Conservation (phyloP, 2,329 filamentous ascomycete species). For the Echinosphaeria canescens region DNA sequence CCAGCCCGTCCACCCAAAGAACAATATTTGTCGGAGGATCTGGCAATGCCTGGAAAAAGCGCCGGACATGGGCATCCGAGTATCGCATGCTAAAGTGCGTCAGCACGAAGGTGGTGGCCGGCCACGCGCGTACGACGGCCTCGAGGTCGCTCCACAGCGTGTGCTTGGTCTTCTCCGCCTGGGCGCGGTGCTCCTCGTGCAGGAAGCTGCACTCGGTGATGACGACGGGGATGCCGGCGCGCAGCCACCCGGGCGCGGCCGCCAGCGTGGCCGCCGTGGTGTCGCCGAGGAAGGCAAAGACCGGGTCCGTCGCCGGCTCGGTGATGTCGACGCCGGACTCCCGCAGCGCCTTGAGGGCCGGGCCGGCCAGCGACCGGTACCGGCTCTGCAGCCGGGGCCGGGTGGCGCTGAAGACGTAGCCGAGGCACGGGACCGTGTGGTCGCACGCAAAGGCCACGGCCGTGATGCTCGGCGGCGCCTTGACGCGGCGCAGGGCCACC, state of each 20-base stretch:
- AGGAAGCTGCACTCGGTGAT: constrained; percentile 27
- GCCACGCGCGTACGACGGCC: constrained; percentile 17
- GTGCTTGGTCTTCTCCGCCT: constrained; percentile 22
- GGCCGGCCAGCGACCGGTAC: constrained; percentile 12
- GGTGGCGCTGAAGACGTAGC: constrained; percentile 19
- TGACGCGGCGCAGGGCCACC: constrained; percentile 13
- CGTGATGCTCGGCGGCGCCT: constrained; percentile 9
- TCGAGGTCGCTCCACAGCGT: constrained; percentile 23
- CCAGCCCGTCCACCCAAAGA: constrained; percentile 19
- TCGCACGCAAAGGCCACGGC: constrained; percentile 21
- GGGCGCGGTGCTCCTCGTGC: constrained; percentile 16
- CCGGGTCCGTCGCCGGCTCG: constrained; percentile 12
- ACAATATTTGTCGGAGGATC: constrained; percentile 20
- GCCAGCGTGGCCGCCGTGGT: constrained; percentile 18
- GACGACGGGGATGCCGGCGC: constrained; percentile 17
- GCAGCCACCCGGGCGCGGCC: constrained; percentile 16
- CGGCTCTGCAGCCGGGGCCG: constrained; percentile 16
- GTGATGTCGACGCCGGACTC: constrained; percentile 16
- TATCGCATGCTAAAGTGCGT: constrained; percentile 25
- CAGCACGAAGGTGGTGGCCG: constrained; percentile 19
- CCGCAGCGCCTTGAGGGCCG: constrained; percentile 15
- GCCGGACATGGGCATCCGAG: constrained; percentile 14
- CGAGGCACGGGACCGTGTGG: constrained; percentile 22
- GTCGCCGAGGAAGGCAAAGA: constrained; percentile 25
- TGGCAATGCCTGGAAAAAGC: constrained; percentile 17